A percentile compares a stretch with the other conserved stretches of the same genome.
phyloP scores from a whole-genome alignment of 768 basidiomycete genomes.

The Tulasnella calospora region DNA sequence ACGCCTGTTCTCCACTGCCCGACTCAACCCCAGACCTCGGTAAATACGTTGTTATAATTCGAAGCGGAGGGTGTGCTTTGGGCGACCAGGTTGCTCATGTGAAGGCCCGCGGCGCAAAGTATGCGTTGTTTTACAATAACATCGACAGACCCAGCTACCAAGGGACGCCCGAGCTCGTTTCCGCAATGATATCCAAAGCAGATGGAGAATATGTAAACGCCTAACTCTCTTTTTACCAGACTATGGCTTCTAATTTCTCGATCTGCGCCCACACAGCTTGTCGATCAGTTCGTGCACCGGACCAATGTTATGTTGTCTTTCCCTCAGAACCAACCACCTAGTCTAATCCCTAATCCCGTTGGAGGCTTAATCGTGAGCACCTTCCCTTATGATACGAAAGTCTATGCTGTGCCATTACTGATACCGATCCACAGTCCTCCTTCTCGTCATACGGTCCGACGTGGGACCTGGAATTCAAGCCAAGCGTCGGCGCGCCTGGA shows the following conservation, averaged over 20 bases:
- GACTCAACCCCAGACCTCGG: constrained; percentile 35
- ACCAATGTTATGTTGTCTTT: background rate
- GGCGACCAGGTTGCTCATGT: constrained; percentile 48
- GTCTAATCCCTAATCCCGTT: background rate
- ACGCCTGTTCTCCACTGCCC: constrained; percentile 37
- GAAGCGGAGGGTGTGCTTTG: constrained; percentile 37
- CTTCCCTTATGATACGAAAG: too few species aligned
- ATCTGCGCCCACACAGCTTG: background rate
- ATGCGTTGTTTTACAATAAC: constrained; percentile 43
- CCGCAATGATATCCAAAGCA: constrained; percentile 49
- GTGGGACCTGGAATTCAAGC: constrained; percentile 35
- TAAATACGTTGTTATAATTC: constrained; percentile 36
- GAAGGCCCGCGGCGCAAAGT: constrained; percentile 49
- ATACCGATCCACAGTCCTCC: constrained; percentile 23
- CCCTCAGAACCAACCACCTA: constrained; percentile 5
- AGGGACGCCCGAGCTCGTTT: background rate
- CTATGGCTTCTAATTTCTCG: background rate
- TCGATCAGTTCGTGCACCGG: background rate
- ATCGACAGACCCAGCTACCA: constrained; percentile 43
- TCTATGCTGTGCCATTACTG: background rate
- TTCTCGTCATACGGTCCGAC: constrained; percentile 38
- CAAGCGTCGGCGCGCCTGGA: constrained; percentile 34
- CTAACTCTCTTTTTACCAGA: background rate
- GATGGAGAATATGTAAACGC: constrained; percentile 41
- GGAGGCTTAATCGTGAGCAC: constrained; percentile 32